phyloP scores from a whole-genome alignment of 2,329 filamentous ascomycete species.

The Monosporascus sp. region DNA sequence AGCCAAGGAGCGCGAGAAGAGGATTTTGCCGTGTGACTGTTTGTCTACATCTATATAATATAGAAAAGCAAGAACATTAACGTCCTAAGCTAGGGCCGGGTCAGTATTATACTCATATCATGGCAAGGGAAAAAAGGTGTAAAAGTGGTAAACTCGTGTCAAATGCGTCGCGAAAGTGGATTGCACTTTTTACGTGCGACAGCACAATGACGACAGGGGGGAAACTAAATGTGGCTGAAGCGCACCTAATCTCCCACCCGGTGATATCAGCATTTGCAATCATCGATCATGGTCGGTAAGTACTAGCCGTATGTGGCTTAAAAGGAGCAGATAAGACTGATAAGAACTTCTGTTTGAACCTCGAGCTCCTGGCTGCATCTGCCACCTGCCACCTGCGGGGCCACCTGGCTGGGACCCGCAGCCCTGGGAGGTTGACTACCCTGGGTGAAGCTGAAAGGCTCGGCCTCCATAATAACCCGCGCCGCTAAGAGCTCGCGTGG shows the following conservation, averaged over 20 bases:
- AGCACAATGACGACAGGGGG: neutral
- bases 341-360: too few species aligned
- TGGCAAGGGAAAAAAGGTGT: too few species aligned
- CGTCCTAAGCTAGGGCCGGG: too few species aligned
- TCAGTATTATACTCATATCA: too few species aligned
- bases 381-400: too few species aligned
- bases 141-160: neutral
- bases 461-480: neutral
- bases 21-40: neutral
- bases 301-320: too few species aligned
- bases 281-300: neutral
- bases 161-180: too few species aligned
- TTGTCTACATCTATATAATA: neutral
- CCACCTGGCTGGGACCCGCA: too few species aligned
- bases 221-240: conserved; percentile 5
- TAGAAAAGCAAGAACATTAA: neutral
- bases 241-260: conserved; percentile 2
- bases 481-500: neutral
- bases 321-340: too few species aligned
- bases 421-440: neutral
- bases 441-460: neutral
- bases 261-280: neutral
- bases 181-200: neutral
- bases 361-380: too few species aligned
- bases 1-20: conserved; percentile 13